Conservation (phyloP, 331 rosid genomes). For the Malus hybrid region DNA sequence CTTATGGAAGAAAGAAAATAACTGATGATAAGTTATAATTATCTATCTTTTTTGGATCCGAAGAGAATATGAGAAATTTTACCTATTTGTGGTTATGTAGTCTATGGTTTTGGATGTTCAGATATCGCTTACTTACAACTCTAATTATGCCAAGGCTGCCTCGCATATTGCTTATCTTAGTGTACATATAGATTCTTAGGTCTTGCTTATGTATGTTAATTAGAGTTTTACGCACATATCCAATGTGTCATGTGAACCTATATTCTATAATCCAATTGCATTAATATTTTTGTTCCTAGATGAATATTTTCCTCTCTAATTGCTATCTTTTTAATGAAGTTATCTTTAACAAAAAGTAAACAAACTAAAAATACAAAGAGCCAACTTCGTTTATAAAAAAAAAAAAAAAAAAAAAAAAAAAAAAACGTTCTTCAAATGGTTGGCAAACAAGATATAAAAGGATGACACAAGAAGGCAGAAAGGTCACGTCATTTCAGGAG, state of each 20-base stretch:
- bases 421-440: background rate
- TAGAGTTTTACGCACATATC: background rate
- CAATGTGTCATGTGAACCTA: background rate
- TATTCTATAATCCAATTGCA: background rate
- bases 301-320: background rate
- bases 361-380: background rate
- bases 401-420: no score
- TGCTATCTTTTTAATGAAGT: background rate
- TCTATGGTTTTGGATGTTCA: background rate
- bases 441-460: background rate
- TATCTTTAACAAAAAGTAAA: background rate
- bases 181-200: background rate
- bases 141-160: background rate
- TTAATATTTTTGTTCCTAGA: background rate
- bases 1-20: rapidly evolving
- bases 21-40: rapidly evolving
- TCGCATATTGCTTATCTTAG: background rate
- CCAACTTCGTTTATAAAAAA: background rate
- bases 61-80: rapidly evolving
- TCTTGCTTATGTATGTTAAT: background rate
- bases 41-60: rapidly evolving
- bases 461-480: background rate
- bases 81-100: rapidly evolving
- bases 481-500: background rate
- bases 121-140: no score